Percentiles rank a stretch among this genome's conserved stretches.
Conservation (phyloP, 2,329 filamentous ascomycete genomes). For the Blastomyces gilchristii region DNA sequence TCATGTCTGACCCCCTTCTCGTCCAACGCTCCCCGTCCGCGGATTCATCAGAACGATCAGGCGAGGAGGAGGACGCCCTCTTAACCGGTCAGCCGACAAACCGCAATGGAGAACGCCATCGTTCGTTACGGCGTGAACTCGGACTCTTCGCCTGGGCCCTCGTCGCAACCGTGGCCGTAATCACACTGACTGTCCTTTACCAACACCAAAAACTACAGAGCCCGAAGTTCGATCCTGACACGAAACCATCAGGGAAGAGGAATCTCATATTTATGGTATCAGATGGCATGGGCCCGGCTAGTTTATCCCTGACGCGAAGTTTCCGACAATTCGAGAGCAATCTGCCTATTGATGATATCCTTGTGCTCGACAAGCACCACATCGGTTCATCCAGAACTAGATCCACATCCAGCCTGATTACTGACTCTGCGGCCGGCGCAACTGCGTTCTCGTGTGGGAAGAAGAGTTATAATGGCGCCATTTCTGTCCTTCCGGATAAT, state of each 20-base stretch:
- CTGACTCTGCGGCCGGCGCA: constrained; percentile 91
- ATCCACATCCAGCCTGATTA: constrained; percentile 74
- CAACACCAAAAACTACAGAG: constrained; percentile 46
- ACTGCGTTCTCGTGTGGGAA: constrained; percentile 87
- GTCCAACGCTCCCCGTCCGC: constrained; percentile 47
- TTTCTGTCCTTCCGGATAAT: constrained; percentile 75
- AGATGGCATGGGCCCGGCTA: constrained; percentile 95
- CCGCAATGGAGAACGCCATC: constrained; percentile 26
- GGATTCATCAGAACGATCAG: constrained; percentile 44
- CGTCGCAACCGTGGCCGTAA: constrained; percentile 64
- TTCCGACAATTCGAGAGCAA: constrained; percentile 69
- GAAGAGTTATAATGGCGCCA: constrained; percentile 97
- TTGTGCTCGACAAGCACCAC: constrained; percentile 76
- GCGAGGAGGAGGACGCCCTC: constrained; percentile 54
- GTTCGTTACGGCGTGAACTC: constrained; percentile 59
- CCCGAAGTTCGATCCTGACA: constrained; percentile 30
- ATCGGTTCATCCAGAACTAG: constrained; percentile 84
- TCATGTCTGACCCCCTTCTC: constrained; percentile 42
- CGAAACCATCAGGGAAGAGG: constrained; percentile 55
- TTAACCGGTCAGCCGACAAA: constrained; percentile 45
- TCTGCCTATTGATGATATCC: constrained; percentile 62
- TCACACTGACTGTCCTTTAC: constrained; percentile 71
- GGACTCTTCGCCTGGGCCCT: constrained; percentile 74
- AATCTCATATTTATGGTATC: constrained; percentile 99
- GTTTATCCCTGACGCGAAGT: constrained; percentile 72